Evolutionary conservation across 2,329 filamentous ascomycete species (phyloP).

Genomic region (Venturia pyrina): DNA sequence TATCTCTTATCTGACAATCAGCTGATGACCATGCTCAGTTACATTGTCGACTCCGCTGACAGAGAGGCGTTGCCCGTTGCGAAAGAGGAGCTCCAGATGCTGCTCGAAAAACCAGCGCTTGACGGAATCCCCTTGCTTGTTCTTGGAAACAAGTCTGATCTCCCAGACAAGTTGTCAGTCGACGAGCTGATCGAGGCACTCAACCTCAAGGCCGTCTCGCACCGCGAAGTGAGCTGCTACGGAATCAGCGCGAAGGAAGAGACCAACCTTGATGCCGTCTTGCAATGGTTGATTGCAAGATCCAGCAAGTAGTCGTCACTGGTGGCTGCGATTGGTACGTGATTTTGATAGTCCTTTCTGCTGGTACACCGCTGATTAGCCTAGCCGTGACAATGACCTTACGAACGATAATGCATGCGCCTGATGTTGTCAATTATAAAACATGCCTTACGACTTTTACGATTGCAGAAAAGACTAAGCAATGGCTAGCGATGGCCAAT

Average conservation of each 20-base stretch:
- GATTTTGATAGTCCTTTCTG: background rate
- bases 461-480: slow-evolving; percentile 8
- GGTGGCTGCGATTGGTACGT: background rate
- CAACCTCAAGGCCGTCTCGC: slow-evolving; percentile 78
- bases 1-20: background rate
- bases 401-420: slow-evolving; percentile 3
- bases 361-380: background rate
- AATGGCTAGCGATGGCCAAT: slow-evolving; percentile 7
- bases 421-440: slow-evolving; percentile 6
- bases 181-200: slow-evolving; percentile 92
- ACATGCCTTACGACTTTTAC: slow-evolving; percentile 5
- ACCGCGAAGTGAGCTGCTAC: slow-evolving; percentile 95
- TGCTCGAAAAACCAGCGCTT: slow-evolving; percentile 75
- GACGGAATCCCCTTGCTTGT: slow-evolving; percentile 88
- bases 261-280: slow-evolving; percentile 92
- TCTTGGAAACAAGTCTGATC: slow-evolving; percentile 93
- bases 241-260: slow-evolving; percentile 98
- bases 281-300: slow-evolving; percentile 74
- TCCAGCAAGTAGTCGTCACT: slow-evolving; percentile 8
- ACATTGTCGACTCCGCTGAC: slow-evolving; percentile 96
- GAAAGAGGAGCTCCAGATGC: slow-evolving; percentile 81
- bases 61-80: slow-evolving; percentile 69
- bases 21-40: slow-evolving; percentile 39
- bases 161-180: slow-evolving; percentile 80
- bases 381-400: background rate